Evolutionary conservation across 768 basidiomycete genomes (phyloP).

Genomic region (Floccularia luteovirens): DNA sequence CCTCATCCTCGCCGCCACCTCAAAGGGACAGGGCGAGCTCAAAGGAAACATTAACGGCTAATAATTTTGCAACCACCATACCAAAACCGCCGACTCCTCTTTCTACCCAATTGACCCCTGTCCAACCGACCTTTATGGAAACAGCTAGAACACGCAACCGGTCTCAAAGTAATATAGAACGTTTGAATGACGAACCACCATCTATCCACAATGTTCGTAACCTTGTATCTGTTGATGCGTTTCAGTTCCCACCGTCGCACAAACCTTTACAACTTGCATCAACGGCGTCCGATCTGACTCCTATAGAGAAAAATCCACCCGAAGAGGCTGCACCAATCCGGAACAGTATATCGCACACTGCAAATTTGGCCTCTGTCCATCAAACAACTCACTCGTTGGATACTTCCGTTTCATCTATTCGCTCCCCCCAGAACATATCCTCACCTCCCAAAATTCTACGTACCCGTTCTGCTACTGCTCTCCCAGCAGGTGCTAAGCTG

Average conservation of each 20-base stretch:
- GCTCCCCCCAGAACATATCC: conserved; percentile 12
- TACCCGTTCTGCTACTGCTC: conserved; percentile 34
- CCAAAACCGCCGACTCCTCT: too few species aligned
- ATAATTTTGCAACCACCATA: too few species aligned
- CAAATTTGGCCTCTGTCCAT: conserved; percentile 29
- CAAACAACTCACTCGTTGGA: conserved; percentile 55
- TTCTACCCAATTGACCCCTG: too few species aligned
- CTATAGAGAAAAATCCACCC: too few species aligned
- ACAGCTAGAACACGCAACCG: too few species aligned
- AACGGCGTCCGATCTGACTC: neutral
- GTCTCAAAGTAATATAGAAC: neutral
- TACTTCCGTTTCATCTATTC: conserved; percentile 23
- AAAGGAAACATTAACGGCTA: too few species aligned
- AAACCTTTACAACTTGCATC: conserved; percentile 13
- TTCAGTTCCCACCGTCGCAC: conserved; percentile 28
- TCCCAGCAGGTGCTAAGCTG: conserved; percentile 14
- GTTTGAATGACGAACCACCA: too few species aligned
- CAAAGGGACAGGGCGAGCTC: too few species aligned
- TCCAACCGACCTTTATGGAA: too few species aligned
- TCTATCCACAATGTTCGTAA: conserved; percentile 17
- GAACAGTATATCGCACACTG: too few species aligned
- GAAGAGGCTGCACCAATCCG: too few species aligned
- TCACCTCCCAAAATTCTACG: conserved; percentile 26
- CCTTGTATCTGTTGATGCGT: conserved; percentile 28
- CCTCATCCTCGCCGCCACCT: too few species aligned